These are phyloP conservation scores for Exsudoporus floridanus DNA, from an alignment of 1,284 basidiomycete genomes.

Conservation along the genomic window DNA sequence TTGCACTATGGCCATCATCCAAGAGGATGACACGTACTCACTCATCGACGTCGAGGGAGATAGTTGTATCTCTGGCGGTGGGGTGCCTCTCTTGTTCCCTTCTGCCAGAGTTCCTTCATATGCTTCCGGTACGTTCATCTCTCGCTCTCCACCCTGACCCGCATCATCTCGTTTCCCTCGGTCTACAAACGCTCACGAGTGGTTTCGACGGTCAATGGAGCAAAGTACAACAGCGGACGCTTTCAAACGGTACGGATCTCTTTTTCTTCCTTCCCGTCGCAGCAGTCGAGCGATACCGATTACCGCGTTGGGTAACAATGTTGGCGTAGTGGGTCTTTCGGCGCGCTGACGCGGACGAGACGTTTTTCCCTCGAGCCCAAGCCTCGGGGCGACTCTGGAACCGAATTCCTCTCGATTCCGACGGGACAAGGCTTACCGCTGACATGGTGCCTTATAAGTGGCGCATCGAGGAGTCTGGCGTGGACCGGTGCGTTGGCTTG, in stretches of 20 bases:
- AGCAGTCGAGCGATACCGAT: no score
- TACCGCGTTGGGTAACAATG: no score
- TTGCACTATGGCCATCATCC: conserved; percentile 22
- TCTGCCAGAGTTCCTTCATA: conserved; percentile 7
- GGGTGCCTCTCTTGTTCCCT: conserved; percentile 23
- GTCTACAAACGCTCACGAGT: background rate
- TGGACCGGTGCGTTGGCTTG: conserved; percentile 8
- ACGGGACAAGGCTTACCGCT: conserved; percentile 35
- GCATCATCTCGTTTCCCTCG: background rate
- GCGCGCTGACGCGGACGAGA: conserved; percentile 28
- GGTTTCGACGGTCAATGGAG: conserved; percentile 49
- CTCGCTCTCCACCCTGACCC: no score
- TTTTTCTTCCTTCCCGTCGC: background rate
- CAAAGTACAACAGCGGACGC: conserved; percentile 39
- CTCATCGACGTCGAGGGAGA: conserved; percentile 51
- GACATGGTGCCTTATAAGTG: conserved; percentile 35
- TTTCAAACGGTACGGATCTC: conserved; percentile 48
- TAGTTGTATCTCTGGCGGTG: conserved; percentile 52
- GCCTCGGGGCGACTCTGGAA: conserved; percentile 31
- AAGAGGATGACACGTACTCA: conserved; percentile 37
- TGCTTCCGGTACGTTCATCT: conserved; percentile 38
- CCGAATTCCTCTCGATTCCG: conserved; percentile 42
- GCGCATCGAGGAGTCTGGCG: conserved; percentile 38
- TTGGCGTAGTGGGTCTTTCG: conserved; percentile 45
- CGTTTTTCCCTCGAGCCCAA: conserved; percentile 45